phyloP scores from a whole-genome alignment of 495 filamentous ascomycete genomes.

The Physcia stellaris region DNA sequence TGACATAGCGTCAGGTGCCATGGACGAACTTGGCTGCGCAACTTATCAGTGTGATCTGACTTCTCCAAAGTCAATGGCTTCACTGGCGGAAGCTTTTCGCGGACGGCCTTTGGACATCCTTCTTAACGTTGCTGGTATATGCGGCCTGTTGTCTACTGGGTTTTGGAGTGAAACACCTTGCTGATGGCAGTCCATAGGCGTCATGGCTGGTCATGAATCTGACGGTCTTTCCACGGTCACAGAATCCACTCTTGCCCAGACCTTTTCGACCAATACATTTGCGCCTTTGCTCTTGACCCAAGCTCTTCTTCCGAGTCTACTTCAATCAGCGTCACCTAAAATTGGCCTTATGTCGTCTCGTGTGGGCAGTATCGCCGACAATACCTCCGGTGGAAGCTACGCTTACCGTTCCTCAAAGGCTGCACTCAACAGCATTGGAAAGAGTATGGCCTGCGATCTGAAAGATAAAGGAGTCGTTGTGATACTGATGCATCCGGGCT shows the following conservation, averaged over 20 bases:
- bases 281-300: constrained; percentile 25
- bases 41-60: no score
- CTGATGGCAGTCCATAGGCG: no score
- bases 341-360: constrained; percentile 25
- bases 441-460: constrained; percentile 25
- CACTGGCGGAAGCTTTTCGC: no score
- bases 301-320: constrained; percentile 24
- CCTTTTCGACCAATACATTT: constrained; percentile 22
- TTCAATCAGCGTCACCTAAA: constrained; percentile 4
- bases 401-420: constrained; percentile 48
- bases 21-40: no score
- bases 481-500: constrained; percentile 25
- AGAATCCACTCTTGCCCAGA: constrained; percentile 8
- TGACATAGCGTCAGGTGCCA: no score
- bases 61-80: no score
- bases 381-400: constrained; percentile 45
- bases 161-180: no score
- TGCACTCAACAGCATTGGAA: constrained; percentile 25
- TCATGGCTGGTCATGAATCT: no score
- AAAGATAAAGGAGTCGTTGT: constrained; percentile 21
- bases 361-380: constrained; percentile 27
- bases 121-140: no score
- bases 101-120: no score
- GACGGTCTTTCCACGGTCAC: no score
- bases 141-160: no score